Evolutionary conservation across 495 filamentous ascomycete species (phyloP).

Genomic region (Tuber magnatum): DNA sequence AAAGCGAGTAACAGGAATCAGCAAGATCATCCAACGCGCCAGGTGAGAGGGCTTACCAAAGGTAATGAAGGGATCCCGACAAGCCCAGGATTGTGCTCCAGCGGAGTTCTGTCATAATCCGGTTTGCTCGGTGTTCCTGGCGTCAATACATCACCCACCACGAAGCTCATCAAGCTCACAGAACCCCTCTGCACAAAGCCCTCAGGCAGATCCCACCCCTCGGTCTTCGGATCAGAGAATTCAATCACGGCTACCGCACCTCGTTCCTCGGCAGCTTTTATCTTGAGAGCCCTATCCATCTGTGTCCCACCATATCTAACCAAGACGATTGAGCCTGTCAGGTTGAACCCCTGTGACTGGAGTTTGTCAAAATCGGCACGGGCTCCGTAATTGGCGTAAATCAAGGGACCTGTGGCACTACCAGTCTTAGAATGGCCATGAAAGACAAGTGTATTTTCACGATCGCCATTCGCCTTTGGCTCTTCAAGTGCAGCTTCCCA

Average conservation of each 20-base stretch:
- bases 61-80: constrained; percentile 81
- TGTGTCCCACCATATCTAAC: constrained; percentile 74
- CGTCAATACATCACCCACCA: constrained; percentile 81
- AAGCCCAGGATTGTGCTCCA: constrained; percentile 64
- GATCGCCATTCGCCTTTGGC: constrained; percentile 37
- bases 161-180: constrained; percentile 75
- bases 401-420: constrained; percentile 80
- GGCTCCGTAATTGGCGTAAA: constrained; percentile 91
- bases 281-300: constrained; percentile 64
- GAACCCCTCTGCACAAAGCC: constrained; percentile 74
- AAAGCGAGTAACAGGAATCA: background rate
- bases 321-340: constrained; percentile 74
- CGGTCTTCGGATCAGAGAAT: constrained; percentile 79
- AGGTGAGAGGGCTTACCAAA: constrained; percentile 43
- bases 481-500: constrained; percentile 91
- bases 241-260: constrained; percentile 83
- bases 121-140: constrained; percentile 77
- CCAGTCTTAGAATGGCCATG: constrained; percentile 86
- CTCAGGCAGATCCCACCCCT: constrained; percentile 70
- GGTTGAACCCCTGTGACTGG: constrained; percentile 59
- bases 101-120: constrained; percentile 56
- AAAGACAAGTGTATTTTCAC: constrained; percentile 62
- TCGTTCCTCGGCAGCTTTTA: constrained; percentile 78
- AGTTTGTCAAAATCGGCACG: constrained; percentile 71
- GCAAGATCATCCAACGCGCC: constrained; percentile 2